These are phyloP conservation scores for Agrocybe pediades DNA, from an alignment of 768 basidiomycete genomes.

Conservation along the genomic window DNA sequence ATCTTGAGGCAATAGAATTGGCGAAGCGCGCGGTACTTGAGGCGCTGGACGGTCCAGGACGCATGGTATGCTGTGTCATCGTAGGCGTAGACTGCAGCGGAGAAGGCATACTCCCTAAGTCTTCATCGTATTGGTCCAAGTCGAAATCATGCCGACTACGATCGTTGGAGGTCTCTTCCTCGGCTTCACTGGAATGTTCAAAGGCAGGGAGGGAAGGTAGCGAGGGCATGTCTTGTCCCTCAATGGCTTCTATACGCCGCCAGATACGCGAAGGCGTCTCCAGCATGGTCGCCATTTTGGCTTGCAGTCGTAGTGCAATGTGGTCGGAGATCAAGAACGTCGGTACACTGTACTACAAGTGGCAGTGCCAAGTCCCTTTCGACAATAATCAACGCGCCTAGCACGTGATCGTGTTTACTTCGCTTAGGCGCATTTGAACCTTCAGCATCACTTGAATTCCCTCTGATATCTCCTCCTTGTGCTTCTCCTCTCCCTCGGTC, in stretches of 20 bases:
- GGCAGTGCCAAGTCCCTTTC: neutral
- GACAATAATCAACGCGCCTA: conserved; percentile 13
- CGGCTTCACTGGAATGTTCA: conserved; percentile 58
- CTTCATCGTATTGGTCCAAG: conserved; percentile 37
- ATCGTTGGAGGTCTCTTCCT: conserved; percentile 25
- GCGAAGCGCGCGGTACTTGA: conserved; percentile 52
- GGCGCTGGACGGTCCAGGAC: conserved; percentile 46
- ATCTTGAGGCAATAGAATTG: conserved; percentile 51
- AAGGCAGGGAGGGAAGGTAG: conserved; percentile 75
- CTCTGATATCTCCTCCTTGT: too few relatives aligned
- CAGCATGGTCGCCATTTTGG: conserved; percentile 49
- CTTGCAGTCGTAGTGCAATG: neutral
- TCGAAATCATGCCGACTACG: conserved; percentile 31
- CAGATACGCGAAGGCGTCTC: conserved; percentile 87
- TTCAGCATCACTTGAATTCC: too few relatives aligned
- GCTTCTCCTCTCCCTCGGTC: too few relatives aligned
- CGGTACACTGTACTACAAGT: neutral
- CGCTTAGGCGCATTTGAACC: too few relatives aligned
- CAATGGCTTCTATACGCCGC: conserved; percentile 79
- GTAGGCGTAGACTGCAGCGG: conserved; percentile 73
- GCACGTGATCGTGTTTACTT: conserved; percentile 28
- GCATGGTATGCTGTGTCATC: conserved; percentile 43
- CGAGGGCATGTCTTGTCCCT: conserved; percentile 78
- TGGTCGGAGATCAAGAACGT: neutral
- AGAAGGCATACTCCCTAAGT: conserved; percentile 40